Evolutionary conservation across 148 eudicot genomes (phyloP), one percentile per base, ranked within the genome.

Genomic region (Cornus suecica): DNA sequence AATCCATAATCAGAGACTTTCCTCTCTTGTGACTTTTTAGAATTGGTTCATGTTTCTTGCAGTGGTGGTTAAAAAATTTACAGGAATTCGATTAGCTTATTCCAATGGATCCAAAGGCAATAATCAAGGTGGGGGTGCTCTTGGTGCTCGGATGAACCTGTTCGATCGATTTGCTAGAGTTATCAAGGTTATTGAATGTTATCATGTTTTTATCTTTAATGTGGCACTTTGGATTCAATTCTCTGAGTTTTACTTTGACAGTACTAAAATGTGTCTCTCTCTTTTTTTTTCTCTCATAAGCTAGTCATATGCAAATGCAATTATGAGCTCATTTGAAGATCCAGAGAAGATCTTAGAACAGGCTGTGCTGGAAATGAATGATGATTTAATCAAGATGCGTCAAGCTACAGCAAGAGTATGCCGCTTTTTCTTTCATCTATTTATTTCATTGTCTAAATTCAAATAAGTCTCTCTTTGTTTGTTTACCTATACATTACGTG

Each of bases 321-420:
- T 95, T 74, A 29, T 95, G 74, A 95, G 97, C 84, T 68, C 91
- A 56, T 91, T 93, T 69, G 97, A 95, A 86, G 99, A 95, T 79
- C 98, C 97, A n/a, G 98, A 95, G 85, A 95, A 95, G 83, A 90
- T 95, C 75, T 80, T 95, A 77, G 99, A 95, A 66, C 99, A 95
- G 72, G 81, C 90, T 76, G 97, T 95, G 62, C 72, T 85, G 24
- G 98, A 95, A 82, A 95, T 95, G 99, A 95, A 93, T 83, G 88
- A 92, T 56, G 98, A 95, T 86, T 86, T 95, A 86, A 87, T 83
- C 42, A 93, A 95, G 85, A 86, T 95, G 98, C 99, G 94, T 37
- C 97, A 95, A 84, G 95, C 99, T 74, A 95, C 98, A 34, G 98
- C 97, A 1, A 97, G 93, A 75, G 98, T 93, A 88, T 65, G 84